Percentiles rank a stretch among this genome's conserved stretches.
Conservation (phyloP, 192 early-diverging fungal species). For the Mortierella alpina region DNA sequence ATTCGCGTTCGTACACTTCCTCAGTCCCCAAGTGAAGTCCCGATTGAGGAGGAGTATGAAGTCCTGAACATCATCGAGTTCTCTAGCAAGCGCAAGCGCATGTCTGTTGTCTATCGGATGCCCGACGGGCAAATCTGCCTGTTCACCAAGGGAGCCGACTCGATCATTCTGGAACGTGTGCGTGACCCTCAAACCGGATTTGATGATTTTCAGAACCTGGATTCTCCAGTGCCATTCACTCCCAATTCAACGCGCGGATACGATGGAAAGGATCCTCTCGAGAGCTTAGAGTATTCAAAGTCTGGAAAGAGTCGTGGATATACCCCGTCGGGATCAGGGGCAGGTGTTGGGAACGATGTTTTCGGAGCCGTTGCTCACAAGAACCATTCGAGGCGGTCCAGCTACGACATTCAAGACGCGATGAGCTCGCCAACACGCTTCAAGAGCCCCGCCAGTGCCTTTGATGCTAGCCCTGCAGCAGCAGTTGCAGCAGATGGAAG, state of each 20-base stretch:
- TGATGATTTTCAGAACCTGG: constrained; percentile 26
- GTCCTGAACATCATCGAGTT: constrained; percentile 88
- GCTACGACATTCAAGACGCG: not conserved
- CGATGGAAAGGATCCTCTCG: constrained; percentile 30
- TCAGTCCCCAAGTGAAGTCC: constrained; percentile 5
- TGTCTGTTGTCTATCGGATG: constrained; percentile 82
- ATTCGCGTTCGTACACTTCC: constrained; percentile 33
- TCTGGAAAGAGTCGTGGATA: constrained; percentile 12
- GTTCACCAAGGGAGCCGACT: constrained; percentile 93
- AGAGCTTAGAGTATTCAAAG: constrained; percentile 39
- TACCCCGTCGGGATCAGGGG: constrained; percentile 8
- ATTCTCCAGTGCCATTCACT: constrained; percentile 23
- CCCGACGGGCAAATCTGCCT: constrained; percentile 81
- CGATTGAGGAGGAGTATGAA: constrained; percentile 56
- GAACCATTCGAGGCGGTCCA: not conserved
- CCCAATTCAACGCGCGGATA: constrained; percentile 22
- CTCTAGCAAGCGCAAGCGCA: constrained; percentile 87
- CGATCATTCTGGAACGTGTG: constrained; percentile 80
- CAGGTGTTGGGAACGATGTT: constrained; percentile 4
- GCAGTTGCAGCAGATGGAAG: not conserved
- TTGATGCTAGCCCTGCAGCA: not conserved
- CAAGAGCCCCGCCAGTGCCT: not conserved
- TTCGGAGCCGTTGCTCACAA: not conserved
- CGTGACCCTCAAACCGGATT: constrained; percentile 41
- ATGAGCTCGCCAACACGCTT: not conserved